phyloP scores from a whole-genome alignment of 2,329 filamentous ascomycete species.

The Aspergillus ruber region DNA sequence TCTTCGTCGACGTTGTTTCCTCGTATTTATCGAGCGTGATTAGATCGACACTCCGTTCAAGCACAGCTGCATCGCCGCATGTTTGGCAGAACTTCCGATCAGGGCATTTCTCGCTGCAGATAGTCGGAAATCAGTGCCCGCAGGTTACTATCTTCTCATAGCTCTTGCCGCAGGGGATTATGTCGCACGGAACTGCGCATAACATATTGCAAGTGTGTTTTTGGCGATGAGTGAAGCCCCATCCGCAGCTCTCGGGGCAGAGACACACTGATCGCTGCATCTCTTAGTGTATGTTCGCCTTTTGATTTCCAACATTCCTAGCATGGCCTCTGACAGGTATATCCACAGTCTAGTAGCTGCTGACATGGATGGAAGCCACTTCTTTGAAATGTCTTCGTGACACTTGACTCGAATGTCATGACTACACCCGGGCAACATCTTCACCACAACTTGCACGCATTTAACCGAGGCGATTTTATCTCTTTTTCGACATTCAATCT shows the following conservation, averaged over 20 bases:
- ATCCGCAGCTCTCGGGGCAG: conserved; percentile 11
- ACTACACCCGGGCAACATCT: background rate
- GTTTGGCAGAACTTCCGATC: conserved; percentile 3
- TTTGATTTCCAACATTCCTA: background rate
- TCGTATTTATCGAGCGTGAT: conserved; percentile 4
- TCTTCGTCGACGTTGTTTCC: conserved; percentile 5
- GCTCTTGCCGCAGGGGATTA: conserved; percentile 9
- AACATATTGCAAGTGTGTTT: conserved; percentile 7
- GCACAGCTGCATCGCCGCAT: conserved; percentile 2
- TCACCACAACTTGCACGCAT: background rate
- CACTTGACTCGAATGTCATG: background rate
- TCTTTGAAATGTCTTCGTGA: background rate
- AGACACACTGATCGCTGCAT: conserved; percentile 10
- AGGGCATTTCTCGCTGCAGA: conserved; percentile 13
- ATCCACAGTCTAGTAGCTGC: background rate
- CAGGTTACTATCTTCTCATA: conserved; percentile 9
- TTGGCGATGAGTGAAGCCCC: conserved; percentile 9
- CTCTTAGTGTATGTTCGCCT: conserved; percentile 4
- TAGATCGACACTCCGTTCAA: conserved; percentile 4
- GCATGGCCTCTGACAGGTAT: background rate
- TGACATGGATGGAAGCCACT: background rate
- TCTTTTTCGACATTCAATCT: conserved; percentile 2
- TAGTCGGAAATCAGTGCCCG: conserved; percentile 12
- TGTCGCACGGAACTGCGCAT: conserved; percentile 12
- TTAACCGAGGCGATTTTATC: background rate